Base-by-base conservation (phyloP, 495 filamentous ascomycete species). In the Aspergillus carlsbadensis region DNA sequence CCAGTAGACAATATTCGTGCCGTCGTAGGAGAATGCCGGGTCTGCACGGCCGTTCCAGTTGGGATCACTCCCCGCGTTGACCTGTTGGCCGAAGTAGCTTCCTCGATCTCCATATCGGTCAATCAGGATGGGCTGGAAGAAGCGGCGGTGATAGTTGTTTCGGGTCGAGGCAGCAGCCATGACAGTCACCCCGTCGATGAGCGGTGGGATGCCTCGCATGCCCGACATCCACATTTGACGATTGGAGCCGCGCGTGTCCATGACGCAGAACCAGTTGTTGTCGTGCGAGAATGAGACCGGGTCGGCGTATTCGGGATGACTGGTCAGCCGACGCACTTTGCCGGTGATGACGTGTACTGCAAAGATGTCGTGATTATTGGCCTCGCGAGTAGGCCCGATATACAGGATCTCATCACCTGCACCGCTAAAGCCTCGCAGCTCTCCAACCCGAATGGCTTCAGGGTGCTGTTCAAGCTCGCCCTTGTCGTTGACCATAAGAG, bases 41-140 rank as follows among this genome's bases (percentile, higher is more conserved):
- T 68, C 65, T 8, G 65, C 65, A 2, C 45, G 51, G 6, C 60
- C 62, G 44, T 68, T 65, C 65, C 65, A 68, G 40, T 62, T 60
- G 0, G 60, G 56, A 47, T 68, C 65, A 13, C 62, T 62, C 2
- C 26, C 60, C 5, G 36, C 43, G 34, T 68, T 68, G 22, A 68
- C 43, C 31, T 60, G 62, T 22, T 68, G 65, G 5, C 65, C 65
- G 37, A 52, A 63, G 46, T 68, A 68, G 24, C 40, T 21, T 1
- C 34, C 59, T 5, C 58, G 57, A 24, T 64, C 62, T 11, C 62
- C 60, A n/a, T 63, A 36, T 3, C 52, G 51, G 17, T 68, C 62
- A 3, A 65, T 49, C 13, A 68, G 37, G 36, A 57, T 59, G 0
- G 65, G 65, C 14, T 57, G 55, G 35, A 68, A 68, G 45, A 68